Conservation (phyloP, 2,329 filamentous ascomycete genomes). For the Xylaria sp. region DNA sequence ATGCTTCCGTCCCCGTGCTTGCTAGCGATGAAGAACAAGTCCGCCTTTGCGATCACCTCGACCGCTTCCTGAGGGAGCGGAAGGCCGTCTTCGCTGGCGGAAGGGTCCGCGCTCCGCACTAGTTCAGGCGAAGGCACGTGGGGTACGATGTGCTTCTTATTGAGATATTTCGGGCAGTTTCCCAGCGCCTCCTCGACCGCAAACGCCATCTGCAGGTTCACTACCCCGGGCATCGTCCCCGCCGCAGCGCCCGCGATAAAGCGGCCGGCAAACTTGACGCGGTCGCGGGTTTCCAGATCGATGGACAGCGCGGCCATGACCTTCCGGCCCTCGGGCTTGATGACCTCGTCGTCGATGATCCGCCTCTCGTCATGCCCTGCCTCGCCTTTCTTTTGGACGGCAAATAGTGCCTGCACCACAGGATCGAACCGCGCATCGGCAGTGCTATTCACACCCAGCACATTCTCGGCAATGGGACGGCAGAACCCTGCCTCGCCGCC, state of each 20-base stretch:
- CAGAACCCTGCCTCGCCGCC: slow-evolving; percentile 79
- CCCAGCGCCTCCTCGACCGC: slow-evolving; percentile 78
- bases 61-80: slow-evolving; percentile 65
- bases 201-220: slow-evolving; percentile 67
- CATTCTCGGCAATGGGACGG: slow-evolving; percentile 67
- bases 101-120: slow-evolving; percentile 38
- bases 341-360: slow-evolving; percentile 41
- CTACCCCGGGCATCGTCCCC: slow-evolving; percentile 43
- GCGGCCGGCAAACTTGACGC: slow-evolving; percentile 78
- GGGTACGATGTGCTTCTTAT: slow-evolving; percentile 72
- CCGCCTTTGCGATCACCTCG: slow-evolving; percentile 70
- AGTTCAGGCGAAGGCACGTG: slow-evolving; percentile 63
- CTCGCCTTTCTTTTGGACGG: slow-evolving; percentile 51
- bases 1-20: slow-evolving; percentile 72
- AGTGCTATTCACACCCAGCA: slow-evolving; percentile 71
- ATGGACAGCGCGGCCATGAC: slow-evolving; percentile 65
- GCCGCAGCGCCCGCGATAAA: slow-evolving; percentile 72
- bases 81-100: slow-evolving; percentile 31
- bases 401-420: slow-evolving; percentile 72
- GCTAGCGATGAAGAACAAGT: slow-evolving; percentile 83
- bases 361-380: slow-evolving; percentile 45
- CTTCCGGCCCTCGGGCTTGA: slow-evolving; percentile 54
- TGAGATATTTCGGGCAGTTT: slow-evolving; percentile 90
- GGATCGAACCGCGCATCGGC: slow-evolving; percentile 75
- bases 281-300: slow-evolving; percentile 72